A percentile compares a stretch with the other conserved stretches of the same genome.
Evolutionary conservation across 495 filamentous ascomycete genomes (phyloP).

Genomic region (Lasiosphaeria ovina): DNA sequence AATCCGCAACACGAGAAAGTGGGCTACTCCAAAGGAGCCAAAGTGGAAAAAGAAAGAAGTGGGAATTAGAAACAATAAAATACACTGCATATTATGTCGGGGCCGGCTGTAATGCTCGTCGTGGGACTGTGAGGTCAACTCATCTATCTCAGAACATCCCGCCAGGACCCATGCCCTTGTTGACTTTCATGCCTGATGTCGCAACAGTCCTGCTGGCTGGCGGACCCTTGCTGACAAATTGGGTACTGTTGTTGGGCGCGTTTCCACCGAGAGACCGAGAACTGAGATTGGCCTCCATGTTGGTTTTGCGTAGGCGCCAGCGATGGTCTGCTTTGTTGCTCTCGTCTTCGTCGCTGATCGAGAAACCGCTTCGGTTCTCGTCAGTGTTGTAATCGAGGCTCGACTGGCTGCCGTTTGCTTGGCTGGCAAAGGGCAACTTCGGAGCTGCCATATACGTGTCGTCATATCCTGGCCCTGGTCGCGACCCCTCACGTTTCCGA

Average conservation of each 20-base stretch:
- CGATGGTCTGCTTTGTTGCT: constrained; percentile 32
- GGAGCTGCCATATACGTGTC: constrained; percentile 36
- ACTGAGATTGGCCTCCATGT: constrained; percentile 40
- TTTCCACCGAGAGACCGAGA: constrained; percentile 40
- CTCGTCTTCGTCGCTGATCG: constrained; percentile 51
- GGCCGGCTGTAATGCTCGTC: constrained; percentile 4
- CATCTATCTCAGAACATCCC: constrained; percentile 42
- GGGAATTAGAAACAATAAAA: constrained; percentile 14
- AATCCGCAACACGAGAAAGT: too few relatives aligned
- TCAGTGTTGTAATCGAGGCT: constrained; percentile 17
- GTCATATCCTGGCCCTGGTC: constrained; percentile 52
- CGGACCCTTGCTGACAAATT: constrained; percentile 30
- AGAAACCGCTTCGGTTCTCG: constrained; percentile 51
- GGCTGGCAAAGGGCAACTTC: constrained; percentile 22
- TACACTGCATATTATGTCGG: constrained; percentile 13
- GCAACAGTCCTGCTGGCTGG: constrained; percentile 33
- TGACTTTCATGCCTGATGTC: constrained; percentile 29
- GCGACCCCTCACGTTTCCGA: constrained; percentile 56
- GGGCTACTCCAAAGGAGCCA: constrained; percentile 3
- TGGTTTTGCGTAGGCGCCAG: constrained; percentile 52
- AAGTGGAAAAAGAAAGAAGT: constrained; percentile 11
- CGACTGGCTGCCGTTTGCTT: constrained; percentile 17
- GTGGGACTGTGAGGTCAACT: constrained; percentile 21
- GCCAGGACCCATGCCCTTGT: constrained; percentile 36
- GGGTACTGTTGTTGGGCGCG: constrained; percentile 42